Evolutionary conservation across 2,329 filamentous ascomycete species (phyloP), one percentile per base, ranked within the genome.

Genomic region (Microcyclospora pomicola): DNA sequence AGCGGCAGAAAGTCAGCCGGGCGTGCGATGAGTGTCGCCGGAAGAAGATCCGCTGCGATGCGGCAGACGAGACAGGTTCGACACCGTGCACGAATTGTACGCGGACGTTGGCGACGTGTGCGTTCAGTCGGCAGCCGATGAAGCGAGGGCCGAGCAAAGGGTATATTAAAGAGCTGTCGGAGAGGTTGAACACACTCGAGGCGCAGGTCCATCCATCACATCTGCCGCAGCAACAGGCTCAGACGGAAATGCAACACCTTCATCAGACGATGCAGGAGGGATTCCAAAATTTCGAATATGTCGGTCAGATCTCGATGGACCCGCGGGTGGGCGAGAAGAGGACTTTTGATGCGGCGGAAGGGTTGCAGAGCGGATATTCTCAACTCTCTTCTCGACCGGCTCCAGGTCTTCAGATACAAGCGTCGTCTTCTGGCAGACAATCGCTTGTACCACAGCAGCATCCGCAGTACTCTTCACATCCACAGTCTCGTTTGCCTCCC

Each of bases 131-230:
- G 36, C 79, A 91, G 38, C 85, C 84, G 1, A 83, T 91, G 69
- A 93, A 59, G 50, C 42, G 56, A 31, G 85, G 86, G 2, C 85
- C 86, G 2, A 91, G 81, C 55, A 94, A 93, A 71, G 86, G 86
- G 12, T 93, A 93, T 51, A 94, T 94, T 58, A 93, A 92, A 56
- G 85, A 93, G 58, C 71, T 94, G 15, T 84, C 85, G 15, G 85
- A 93, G 54, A 71, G 86, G 16, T 76, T 94, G 42, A 77, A 87
- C 50, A 79, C 74, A 32, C 78, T 94, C 33, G 86, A 93, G 56
- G 81, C 79, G 47, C 82, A 84, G 54, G 75, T 91, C 40, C 52
- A 54, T 11, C 53, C 51, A 15, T 45, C 49, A 13, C 46, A 50
- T 16, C 31, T 49, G 33, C 43, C 49, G 33, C 48, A 50, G 27